Conservation (phyloP, 352 stramenopile genomes). For the Saprolegnia diclina region DNA sequence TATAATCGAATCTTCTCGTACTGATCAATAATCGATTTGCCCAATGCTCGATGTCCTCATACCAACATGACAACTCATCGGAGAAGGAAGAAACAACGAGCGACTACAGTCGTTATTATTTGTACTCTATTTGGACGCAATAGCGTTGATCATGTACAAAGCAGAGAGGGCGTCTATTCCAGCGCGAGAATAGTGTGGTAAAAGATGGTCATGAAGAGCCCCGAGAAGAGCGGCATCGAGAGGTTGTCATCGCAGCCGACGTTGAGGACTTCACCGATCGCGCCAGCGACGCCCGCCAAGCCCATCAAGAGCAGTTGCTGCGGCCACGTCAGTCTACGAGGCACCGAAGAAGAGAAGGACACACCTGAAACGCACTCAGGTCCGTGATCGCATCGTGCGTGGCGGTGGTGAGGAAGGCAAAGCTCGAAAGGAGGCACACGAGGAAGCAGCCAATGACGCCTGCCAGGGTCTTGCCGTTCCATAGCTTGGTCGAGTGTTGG, state of each 20-base stretch:
- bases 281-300: not conserved
- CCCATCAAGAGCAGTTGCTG: constrained; percentile 20
- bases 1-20: too few species aligned
- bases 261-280: constrained; percentile 19
- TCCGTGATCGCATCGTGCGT: not conserved
- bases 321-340: not conserved
- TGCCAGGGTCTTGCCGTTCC: constrained; percentile 23
- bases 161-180: not conserved
- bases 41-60: too few species aligned
- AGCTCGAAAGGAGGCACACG: constrained; percentile 18
- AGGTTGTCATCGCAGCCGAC: constrained; percentile 24
- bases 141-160: not conserved
- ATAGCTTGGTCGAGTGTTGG: constrained; percentile 17
- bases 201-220: constrained; percentile 9
- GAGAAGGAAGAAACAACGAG: too few species aligned
- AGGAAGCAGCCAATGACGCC: constrained; percentile 25
- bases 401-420: constrained; percentile 10
- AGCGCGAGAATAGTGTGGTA: not conserved
- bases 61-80: too few species aligned
- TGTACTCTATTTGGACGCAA: not conserved
- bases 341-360: not conserved
- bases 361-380: constrained; percentile 7
- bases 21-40: too few species aligned
- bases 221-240: constrained; percentile 23
- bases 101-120: too few species aligned